Conservation (phyloP, 1,284 basidiomycete genomes). For the Mycosarcoma mackinlayi region DNA sequence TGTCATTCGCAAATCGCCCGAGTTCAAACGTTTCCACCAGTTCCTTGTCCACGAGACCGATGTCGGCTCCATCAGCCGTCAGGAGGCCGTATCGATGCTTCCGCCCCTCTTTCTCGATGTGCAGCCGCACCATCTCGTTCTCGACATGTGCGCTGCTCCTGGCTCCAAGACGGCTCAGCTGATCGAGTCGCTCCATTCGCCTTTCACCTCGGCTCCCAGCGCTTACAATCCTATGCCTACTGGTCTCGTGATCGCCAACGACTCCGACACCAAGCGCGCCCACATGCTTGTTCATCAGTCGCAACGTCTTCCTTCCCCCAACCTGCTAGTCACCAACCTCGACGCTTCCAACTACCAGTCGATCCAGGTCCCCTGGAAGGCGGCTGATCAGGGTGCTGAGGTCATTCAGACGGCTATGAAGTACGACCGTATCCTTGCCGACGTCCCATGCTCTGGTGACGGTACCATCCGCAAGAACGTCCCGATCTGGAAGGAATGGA, state of each 20-base stretch:
- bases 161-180: slow-evolving; percentile 97
- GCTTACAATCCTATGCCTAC: slow-evolving; percentile 63
- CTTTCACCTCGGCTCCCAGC: slow-evolving; percentile 57
- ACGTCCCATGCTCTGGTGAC: slow-evolving; percentile 97
- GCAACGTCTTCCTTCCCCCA: slow-evolving; percentile 90
- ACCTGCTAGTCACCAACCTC: slow-evolving; percentile 93
- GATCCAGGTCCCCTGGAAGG: slow-evolving; percentile 60
- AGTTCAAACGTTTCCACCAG: slow-evolving; percentile 95
- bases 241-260: slow-evolving; percentile 87
- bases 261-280: slow-evolving; percentile 91
- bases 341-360: slow-evolving; percentile 87
- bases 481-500: slow-evolving; percentile 95
- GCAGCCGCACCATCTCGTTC: slow-evolving; percentile 71
- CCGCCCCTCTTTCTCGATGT: slow-evolving; percentile 95
- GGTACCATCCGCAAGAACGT: slow-evolving; percentile 95
- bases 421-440: slow-evolving; percentile 94
- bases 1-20: slow-evolving; percentile 86
- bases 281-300: slow-evolving; percentile 98
- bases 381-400: slow-evolving; percentile 27
- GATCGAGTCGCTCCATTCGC: slow-evolving; percentile 82
- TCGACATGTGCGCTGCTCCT: slow-evolving; percentile 99
- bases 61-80: slow-evolving; percentile 93
- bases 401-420: slow-evolving; percentile 72
- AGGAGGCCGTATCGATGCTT: slow-evolving; percentile 98
- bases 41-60: slow-evolving; percentile 99